Percentiles rank a stretch among this genome's conserved stretches.
Evolutionary conservation across 768 basidiomycete species (phyloP).

Genomic region (Austroboletus festivus): DNA sequence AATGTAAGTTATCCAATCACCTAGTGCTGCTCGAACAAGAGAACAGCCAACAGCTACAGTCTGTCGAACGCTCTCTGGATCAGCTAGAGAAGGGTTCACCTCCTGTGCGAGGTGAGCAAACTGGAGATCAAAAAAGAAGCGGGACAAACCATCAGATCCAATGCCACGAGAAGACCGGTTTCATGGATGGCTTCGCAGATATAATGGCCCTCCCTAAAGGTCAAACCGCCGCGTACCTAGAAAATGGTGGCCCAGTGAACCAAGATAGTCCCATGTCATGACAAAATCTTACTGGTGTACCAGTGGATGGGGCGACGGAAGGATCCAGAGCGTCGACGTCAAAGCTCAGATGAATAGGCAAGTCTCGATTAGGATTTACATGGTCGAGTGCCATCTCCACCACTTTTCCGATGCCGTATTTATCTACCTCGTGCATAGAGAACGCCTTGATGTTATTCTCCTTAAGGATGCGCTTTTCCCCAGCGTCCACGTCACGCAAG

Average conservation of each 20-base stretch:
- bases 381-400: slow-evolving; percentile 96
- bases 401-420: slow-evolving; percentile 88
- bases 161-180: slow-evolving; percentile 86
- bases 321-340: slow-evolving; percentile 97
- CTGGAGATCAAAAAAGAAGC: background rate
- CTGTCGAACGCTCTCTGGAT: slow-evolving; percentile 70
- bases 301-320: slow-evolving; percentile 91
- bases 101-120: slow-evolving; percentile 50
- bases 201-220: slow-evolving; percentile 98
- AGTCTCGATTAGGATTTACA: slow-evolving; percentile 80
- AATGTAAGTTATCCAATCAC: slow-evolving; percentile 40
- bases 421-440: slow-evolving; percentile 88
- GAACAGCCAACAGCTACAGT: slow-evolving; percentile 92
- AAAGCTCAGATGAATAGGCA: slow-evolving; percentile 93
- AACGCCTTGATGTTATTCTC: slow-evolving; percentile 81
- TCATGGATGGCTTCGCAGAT: slow-evolving; percentile 91
- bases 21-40: slow-evolving; percentile 76
- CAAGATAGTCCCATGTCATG: background rate
- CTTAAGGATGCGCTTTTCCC: slow-evolving; percentile 83
- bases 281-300: slow-evolving; percentile 66
- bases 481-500: slow-evolving; percentile 86
- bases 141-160: slow-evolving; percentile 85
- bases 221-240: slow-evolving; percentile 89
- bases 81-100: slow-evolving; percentile 92
- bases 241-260: background rate